phyloP scores from a whole-genome alignment of 495 filamentous ascomycete species.

The Lasiosphaeria miniovina region DNA sequence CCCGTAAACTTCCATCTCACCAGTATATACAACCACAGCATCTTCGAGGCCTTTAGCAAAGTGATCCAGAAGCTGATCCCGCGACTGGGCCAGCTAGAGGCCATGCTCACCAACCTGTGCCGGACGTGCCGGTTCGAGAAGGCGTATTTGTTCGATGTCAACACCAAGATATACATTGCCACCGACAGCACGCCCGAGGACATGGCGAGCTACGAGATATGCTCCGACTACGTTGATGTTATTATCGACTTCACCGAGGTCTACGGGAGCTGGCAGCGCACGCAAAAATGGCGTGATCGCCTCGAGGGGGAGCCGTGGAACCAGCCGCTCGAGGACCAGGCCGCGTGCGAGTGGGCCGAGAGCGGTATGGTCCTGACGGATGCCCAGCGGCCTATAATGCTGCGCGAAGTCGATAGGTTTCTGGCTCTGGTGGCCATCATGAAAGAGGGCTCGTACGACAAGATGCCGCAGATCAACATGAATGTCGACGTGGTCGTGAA shows the following conservation, averaged over 20 bases:
- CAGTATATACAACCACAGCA: conserved; percentile 94
- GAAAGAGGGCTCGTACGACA: conserved; percentile 59
- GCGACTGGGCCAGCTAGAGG: conserved; percentile 85
- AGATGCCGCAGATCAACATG: conserved; percentile 57
- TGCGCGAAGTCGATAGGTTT: conserved; percentile 88
- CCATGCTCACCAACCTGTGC: conserved; percentile 83
- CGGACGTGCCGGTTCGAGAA: conserved; percentile 93
- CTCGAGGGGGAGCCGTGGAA: conserved; percentile 59
- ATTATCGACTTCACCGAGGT: conserved; percentile 95
- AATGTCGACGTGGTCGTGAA: conserved; percentile 55
- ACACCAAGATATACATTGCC: conserved; percentile 97
- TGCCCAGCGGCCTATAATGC: conserved; percentile 75
- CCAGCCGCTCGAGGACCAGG: conserved; percentile 62
- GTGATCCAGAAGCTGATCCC: conserved; percentile 97
- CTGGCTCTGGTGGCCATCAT: conserved; percentile 75
- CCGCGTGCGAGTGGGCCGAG: conserved; percentile 66
- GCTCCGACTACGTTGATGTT: conserved; percentile 95
- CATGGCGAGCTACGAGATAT: conserved; percentile 93
- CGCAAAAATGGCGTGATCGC: conserved; percentile 47
- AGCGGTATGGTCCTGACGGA: conserved; percentile 74
- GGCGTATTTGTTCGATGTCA: conserved; percentile 92
- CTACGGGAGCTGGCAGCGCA: conserved; percentile 71
- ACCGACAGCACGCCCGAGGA: conserved; percentile 91
- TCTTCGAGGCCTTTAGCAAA: conserved; percentile 97
- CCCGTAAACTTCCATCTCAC: conserved; percentile 91